Evolutionary conservation across 345 rosid species (phyloP).

Genomic region (Salix suchowensis): DNA sequence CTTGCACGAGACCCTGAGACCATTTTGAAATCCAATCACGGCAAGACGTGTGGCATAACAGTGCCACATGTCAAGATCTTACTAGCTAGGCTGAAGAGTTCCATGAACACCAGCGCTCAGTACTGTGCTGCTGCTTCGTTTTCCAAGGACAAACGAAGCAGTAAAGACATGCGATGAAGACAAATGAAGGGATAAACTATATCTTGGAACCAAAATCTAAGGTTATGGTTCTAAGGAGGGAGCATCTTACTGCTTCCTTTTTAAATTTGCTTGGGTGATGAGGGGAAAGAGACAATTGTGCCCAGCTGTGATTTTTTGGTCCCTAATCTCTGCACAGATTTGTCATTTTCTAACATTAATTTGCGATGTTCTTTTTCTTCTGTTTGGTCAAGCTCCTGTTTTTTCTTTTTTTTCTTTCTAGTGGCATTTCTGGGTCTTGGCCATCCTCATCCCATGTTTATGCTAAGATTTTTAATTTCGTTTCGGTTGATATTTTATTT

Average conservation of each 20-base stretch:
- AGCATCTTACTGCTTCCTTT: neutral
- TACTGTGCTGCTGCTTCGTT: neutral
- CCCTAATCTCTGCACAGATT: conserved; percentile 28
- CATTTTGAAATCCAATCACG: neutral
- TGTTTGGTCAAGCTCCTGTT: conserved; percentile 27
- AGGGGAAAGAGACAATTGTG: conserved; percentile 26
- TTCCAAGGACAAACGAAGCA: neutral
- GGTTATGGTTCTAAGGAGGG: neutral
- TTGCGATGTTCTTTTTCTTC: conserved; percentile 18
- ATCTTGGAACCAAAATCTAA: conserved; percentile 6
- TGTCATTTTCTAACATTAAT: conserved; percentile 31
- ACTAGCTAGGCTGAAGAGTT: neutral
- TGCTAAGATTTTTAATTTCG: too few species aligned
- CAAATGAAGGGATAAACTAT: conserved; percentile 1
- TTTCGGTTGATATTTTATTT: too few species aligned
- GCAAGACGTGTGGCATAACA: neutral
- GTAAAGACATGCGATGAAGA: conserved; percentile 9
- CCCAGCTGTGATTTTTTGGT: conserved; percentile 28
- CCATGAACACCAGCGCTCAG: neutral
- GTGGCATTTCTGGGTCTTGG: neutral
- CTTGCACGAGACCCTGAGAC: neutral
- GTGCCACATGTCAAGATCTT: conserved; percentile 3
- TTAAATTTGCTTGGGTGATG: conserved; percentile 1
- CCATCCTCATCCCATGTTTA: neutral
- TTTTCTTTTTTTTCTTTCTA: neutral